Percentiles rank a stretch among this genome's conserved stretches.
Evolutionary conservation across 2,329 filamentous ascomycete species (phyloP).

Genomic region (Fusarium nelsonii): DNA sequence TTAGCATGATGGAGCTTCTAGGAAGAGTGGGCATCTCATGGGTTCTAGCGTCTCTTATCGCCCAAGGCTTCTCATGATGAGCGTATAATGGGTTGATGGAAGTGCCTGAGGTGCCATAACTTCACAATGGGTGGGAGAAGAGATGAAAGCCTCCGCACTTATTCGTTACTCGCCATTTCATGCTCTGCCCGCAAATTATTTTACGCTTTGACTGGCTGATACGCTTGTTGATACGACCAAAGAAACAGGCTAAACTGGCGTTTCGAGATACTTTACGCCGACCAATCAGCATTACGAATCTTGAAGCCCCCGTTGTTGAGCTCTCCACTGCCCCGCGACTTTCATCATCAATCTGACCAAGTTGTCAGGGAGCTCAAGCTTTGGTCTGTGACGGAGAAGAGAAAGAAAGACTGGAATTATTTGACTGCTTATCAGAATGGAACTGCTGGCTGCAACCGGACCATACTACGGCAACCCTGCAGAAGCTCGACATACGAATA

Average conservation of each 20-base stretch:
- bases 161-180: not conserved
- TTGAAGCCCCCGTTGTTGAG: slow-evolving; percentile 4
- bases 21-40: slow-evolving; percentile 53
- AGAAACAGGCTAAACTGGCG: slow-evolving; percentile 28
- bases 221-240: slow-evolving; percentile 9
- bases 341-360: slow-evolving; percentile 20
- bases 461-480: not conserved
- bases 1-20: slow-evolving; percentile 51
- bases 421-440: not conserved
- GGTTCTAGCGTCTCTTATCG: slow-evolving; percentile 43
- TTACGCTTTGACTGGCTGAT: not conserved
- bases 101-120: not conserved
- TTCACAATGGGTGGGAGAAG: not conserved
- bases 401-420: not conserved
- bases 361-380: slow-evolving; percentile 16
- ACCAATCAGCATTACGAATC: slow-evolving; percentile 31
- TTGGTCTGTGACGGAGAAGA: not conserved
- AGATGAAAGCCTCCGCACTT: not conserved
- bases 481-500: slow-evolving; percentile 1
- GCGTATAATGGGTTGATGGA: not conserved
- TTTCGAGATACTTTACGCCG: slow-evolving; percentile 1
- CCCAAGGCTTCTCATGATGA: slow-evolving; percentile 27
- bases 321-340: slow-evolving; percentile 42
- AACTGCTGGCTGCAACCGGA: not conserved
- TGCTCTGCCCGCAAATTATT: not conserved